Conservation (phyloP, 148 eudicot species). For the Rhododendron simsii region DNA sequence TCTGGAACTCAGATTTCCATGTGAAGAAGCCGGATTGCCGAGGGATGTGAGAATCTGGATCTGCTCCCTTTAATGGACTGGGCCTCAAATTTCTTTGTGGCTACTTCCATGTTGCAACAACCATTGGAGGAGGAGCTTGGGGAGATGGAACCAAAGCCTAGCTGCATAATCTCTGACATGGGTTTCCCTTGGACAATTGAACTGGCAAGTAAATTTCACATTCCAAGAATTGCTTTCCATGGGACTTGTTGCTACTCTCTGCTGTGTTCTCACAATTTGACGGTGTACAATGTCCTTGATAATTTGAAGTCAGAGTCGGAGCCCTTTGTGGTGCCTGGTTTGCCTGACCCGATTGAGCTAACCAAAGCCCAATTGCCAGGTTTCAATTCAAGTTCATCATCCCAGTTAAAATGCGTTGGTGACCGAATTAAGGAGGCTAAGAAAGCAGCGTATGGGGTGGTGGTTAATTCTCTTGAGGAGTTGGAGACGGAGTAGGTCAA, state of each 20-base stretch:
- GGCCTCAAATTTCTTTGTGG: constrained; percentile 28
- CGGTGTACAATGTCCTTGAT: background rate
- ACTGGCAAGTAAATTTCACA: constrained; percentile 22
- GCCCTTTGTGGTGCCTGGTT: constrained; percentile 22
- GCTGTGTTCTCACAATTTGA: constrained; percentile 26
- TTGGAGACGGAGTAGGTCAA: constrained; percentile 11
- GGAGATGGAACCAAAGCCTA: constrained; percentile 22
- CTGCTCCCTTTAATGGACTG: constrained; percentile 26
- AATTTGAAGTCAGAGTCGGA: constrained; percentile 14
- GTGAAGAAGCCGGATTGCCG: constrained; percentile 40
- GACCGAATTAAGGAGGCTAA: background rate
- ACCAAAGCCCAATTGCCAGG: constrained; percentile 17
- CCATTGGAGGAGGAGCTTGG: constrained; percentile 24
- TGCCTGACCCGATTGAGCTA: constrained; percentile 21
- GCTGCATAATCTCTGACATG: constrained; percentile 48
- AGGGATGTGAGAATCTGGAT: constrained; percentile 51
- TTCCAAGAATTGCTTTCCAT: constrained; percentile 48
- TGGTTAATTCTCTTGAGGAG: constrained; percentile 21
- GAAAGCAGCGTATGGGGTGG: background rate
- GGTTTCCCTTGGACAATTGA: constrained; percentile 45
- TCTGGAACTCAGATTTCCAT: constrained; percentile 28
- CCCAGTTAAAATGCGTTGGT: background rate
- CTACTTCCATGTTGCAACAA: constrained; percentile 22
- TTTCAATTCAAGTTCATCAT: background rate
- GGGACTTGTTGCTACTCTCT: constrained; percentile 55